Percentiles rank a stretch among this genome's conserved stretches.
phyloP scores from a whole-genome alignment of 2,329 filamentous ascomycete genomes.

The Colletotrichum sp. region DNA sequence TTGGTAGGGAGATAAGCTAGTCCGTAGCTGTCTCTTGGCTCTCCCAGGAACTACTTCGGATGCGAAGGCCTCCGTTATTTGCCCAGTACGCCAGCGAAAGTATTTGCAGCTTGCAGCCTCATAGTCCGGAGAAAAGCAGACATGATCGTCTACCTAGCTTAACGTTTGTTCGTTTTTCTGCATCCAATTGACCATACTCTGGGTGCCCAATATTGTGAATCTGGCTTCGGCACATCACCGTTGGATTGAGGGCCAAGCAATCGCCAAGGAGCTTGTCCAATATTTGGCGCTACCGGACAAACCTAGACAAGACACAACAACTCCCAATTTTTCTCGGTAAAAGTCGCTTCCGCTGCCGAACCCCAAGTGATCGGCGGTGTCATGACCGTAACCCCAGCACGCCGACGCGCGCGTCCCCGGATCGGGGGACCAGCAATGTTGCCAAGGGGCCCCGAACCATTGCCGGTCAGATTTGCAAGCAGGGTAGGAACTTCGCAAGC shows the following conservation, averaged over 20 bases:
- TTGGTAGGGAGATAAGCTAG: background rate
- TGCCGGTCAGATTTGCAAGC: background rate
- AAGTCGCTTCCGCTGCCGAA: conserved; percentile 1
- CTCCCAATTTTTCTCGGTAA: background rate
- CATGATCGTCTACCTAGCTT: background rate
- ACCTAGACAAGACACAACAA: background rate
- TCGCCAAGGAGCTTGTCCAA: conserved; percentile 3
- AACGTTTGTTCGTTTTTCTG: background rate
- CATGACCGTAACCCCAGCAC: background rate
- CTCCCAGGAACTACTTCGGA: background rate
- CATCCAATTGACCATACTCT: background rate
- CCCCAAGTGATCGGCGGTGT: background rate
- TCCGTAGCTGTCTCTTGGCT: background rate
- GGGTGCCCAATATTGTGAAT: background rate
- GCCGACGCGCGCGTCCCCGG: background rate
- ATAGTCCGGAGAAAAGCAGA: background rate
- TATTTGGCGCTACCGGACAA: background rate
- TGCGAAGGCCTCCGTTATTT: background rate
- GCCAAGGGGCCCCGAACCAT: background rate
- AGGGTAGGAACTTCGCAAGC: background rate
- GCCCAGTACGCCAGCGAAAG: background rate
- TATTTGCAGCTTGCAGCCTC: background rate
- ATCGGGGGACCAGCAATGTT: background rate
- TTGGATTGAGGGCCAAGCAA: background rate
- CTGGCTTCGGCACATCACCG: background rate